Conservation (phyloP, 495 filamentous ascomycete species). For the Neurospora tetraspora region DNA sequence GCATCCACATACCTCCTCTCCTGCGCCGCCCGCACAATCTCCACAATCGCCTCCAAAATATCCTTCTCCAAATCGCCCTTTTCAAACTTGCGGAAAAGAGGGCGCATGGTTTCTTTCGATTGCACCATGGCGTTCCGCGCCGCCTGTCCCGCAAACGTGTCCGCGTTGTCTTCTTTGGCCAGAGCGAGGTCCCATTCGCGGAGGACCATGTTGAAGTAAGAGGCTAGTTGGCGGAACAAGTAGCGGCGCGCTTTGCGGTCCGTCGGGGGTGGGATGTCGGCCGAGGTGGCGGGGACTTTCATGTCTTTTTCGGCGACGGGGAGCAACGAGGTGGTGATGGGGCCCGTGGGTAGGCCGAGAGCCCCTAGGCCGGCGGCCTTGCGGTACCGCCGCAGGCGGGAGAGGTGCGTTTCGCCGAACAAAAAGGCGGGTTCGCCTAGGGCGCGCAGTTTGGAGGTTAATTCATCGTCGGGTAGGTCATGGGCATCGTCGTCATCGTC, state of each 20-base stretch:
- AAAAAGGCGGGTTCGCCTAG: conserved; percentile 62
- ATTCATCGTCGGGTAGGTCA: conserved; percentile 55
- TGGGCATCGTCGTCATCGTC: conserved; percentile 23
- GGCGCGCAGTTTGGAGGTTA: conserved; percentile 54
- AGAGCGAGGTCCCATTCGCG: conserved; percentile 78
- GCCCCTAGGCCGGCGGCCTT: conserved; percentile 29
- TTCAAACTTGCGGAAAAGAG: conserved; percentile 85
- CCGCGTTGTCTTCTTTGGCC: conserved; percentile 55
- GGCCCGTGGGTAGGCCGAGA: conserved; percentile 38
- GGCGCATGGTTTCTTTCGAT: conserved; percentile 74
- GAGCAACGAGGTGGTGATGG: conserved; percentile 58
- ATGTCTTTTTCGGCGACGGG: conserved; percentile 76
- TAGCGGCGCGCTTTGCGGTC: conserved; percentile 48
- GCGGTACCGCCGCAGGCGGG: conserved; percentile 58
- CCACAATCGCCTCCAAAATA: conserved; percentile 75
- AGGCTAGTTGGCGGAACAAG: conserved; percentile 78
- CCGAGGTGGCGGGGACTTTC: conserved; percentile 56
- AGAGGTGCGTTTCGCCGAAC: conserved; percentile 75
- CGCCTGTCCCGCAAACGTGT: conserved; percentile 65
- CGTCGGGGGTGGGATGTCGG: conserved; percentile 42
- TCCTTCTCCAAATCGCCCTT: conserved; percentile 64
- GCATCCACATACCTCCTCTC: conserved; percentile 87
- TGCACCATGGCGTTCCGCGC: conserved; percentile 73
- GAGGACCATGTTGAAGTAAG: conserved; percentile 89
- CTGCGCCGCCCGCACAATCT: conserved; percentile 88